phyloP scores from a whole-genome alignment of 2,329 filamentous ascomycete species.

The Pseudogymnoascus destructans region DNA sequence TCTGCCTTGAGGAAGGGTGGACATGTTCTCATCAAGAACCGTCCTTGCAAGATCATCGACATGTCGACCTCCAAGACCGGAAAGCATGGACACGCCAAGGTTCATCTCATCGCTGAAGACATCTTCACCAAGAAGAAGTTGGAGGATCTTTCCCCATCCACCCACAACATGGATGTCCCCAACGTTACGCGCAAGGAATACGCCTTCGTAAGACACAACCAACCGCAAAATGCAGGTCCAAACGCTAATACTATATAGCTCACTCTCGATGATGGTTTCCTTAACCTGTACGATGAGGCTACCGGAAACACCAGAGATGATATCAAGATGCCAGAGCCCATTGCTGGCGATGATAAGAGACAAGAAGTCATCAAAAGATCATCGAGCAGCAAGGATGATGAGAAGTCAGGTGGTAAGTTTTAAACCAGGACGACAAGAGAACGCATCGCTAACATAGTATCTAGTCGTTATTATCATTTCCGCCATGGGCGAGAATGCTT shows the following conservation, averaged over 20 bases:
- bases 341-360: constrained; percentile 40
- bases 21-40: constrained; percentile 94
- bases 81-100: constrained; percentile 99
- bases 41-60: constrained; percentile 99
- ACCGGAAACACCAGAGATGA: constrained; percentile 78
- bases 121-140: constrained; percentile 99
- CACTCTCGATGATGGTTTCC: constrained; percentile 89
- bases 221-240: background rate
- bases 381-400: constrained; percentile 61
- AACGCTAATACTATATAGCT: constrained; percentile 40
- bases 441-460: constrained; percentile 15
- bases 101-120: constrained; percentile 93
- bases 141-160: constrained; percentile 96
- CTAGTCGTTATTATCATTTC: constrained; percentile 83
- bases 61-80: constrained; percentile 99
- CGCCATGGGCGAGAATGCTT: constrained; percentile 90
- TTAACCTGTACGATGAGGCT: constrained; percentile 81
- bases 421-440: background rate
- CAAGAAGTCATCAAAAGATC: constrained; percentile 64
- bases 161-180: constrained; percentile 96
- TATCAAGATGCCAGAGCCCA: constrained; percentile 72
- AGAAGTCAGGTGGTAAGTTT: constrained; percentile 83
- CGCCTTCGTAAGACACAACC: constrained; percentile 63
- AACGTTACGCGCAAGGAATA: constrained; percentile 83
- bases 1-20: constrained; percentile 99